Base-by-base conservation (phyloP, 495 filamentous ascomycete genomes). In the Xeromyces bisporus region DNA sequence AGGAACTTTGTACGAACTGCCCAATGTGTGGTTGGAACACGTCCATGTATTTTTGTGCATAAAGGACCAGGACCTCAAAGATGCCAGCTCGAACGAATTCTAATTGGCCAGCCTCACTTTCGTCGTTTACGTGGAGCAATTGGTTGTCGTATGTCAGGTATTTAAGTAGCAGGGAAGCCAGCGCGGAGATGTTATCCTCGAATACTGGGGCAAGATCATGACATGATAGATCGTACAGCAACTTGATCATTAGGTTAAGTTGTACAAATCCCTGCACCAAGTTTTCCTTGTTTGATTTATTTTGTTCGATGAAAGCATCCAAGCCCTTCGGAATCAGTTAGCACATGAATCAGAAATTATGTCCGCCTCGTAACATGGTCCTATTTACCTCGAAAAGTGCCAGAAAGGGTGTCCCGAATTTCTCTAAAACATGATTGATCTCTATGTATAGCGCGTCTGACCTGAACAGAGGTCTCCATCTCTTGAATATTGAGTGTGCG, bases 121-220 rank as follows among this genome's bases (percentile, higher is more conserved):
- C 87, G 39, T 93, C 84, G 46, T 77, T 75, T 2, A 80, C 80
- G 27, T 72, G 71, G 6, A 96, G 62, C 18, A 87, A 47, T 18
- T 75, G 66, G 48, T 89, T 94, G 41, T 85, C 72, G 50, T 92
- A 96, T 7, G 69, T 73, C 17, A 99, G 69, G 49, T 96, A 99
- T 43, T 93, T 94, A 56, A 92, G 82, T 3, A 96, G 63, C 3
- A 94, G 59, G 7, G 58, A 51, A 10, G 81, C 75, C 39, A 99
- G 77, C 24, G 68, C 66, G 7, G 64, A 43, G 26, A 96, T 65
- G 42, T 89, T 74, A 21, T 91, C 75, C 62, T 89, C 83, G 50
- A 99, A 93, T 41, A 80, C 71, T 6, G 87, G 85, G 7, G 91
- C 83, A 34, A 99, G 69, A 49, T 99, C 91, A 49, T 99, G 91